A percentile compares a stretch with the other conserved stretches of the same genome.
These are phyloP conservation scores for Xylaria telfairii DNA, from an alignment of 495 filamentous ascomycete species.

Conservation along the genomic window DNA sequence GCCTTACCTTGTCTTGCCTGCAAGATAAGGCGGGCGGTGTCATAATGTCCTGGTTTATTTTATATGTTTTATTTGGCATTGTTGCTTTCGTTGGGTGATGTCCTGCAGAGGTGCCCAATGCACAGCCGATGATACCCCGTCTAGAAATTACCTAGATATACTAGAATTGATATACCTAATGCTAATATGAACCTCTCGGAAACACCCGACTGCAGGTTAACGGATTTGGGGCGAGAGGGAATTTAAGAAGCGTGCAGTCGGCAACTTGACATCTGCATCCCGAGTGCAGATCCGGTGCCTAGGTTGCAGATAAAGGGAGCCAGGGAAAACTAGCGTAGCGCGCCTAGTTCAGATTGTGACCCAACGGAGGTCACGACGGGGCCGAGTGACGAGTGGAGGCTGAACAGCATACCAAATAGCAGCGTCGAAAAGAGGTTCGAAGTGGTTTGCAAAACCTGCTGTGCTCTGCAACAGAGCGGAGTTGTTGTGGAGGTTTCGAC, in stretches of 20 bases:
- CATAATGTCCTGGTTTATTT: constrained; percentile 30
- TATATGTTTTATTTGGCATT: constrained; percentile 15
- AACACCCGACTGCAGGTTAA: constrained; percentile 18
- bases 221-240: background rate
- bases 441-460: constrained; percentile 14
- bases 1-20: background rate
- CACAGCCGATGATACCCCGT: constrained; percentile 43
- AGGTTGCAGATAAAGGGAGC: background rate
- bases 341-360: background rate
- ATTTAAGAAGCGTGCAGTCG: constrained; percentile 14
- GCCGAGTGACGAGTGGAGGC: constrained; percentile 3
- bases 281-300: constrained; percentile 21
- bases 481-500: constrained; percentile 31
- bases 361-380: background rate
- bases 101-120: constrained; percentile 39
- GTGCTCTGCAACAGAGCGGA: constrained; percentile 35
- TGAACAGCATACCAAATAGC: background rate
- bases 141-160: background rate
- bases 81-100: constrained; percentile 19
- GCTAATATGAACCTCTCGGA: constrained; percentile 29
- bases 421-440: background rate
- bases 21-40: constrained; percentile 1
- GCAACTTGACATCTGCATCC: constrained; percentile 27
- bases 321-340: too few species aligned
- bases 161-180: constrained; percentile 31